These are phyloP conservation scores for Leavenworthia alabamica DNA, from an alignment of 345 rosid species.

Conservation along the genomic window DNA sequence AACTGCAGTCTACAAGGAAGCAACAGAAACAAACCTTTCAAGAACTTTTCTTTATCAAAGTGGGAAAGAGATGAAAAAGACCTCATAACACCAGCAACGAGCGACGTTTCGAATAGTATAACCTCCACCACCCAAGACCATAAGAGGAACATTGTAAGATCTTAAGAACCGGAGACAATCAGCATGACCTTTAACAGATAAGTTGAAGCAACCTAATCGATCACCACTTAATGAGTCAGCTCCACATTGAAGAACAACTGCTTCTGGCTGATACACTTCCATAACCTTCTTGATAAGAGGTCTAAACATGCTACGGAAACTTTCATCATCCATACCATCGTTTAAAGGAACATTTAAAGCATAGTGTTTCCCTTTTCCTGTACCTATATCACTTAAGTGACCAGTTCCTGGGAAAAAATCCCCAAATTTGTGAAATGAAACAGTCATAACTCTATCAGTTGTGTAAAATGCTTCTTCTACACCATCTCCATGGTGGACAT, in stretches of 20 bases:
- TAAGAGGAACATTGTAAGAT: constrained; percentile 84
- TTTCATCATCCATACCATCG: constrained; percentile 84
- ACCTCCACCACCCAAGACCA: constrained; percentile 99
- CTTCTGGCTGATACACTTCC: constrained; percentile 97
- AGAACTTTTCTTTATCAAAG: not conserved
- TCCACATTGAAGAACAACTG: constrained; percentile 98
- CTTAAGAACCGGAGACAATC: constrained; percentile 88
- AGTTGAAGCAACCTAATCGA: constrained; percentile 89
- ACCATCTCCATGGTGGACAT: constrained; percentile 98
- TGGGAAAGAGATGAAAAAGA: constrained; percentile 24
- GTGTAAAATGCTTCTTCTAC: constrained; percentile 98
- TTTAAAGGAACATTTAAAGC: constrained; percentile 92
- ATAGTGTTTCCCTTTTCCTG: constrained; percentile 62
- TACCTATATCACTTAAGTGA: constrained; percentile 73
- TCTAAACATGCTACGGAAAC: constrained; percentile 71
- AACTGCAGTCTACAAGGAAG: constrained; percentile 73
- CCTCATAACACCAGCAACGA: constrained; percentile 99
- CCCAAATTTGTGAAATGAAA: constrained; percentile 94
- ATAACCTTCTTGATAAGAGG: constrained; percentile 85
- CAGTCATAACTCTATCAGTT: constrained; percentile 99
- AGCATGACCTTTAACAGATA: constrained; percentile 97
- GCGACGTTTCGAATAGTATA: constrained; percentile 97
- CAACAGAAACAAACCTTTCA: constrained; percentile 18
- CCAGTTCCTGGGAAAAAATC: constrained; percentile 98
- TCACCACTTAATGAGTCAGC: constrained; percentile 98